phyloP scores from a whole-genome alignment of 2,329 filamentous ascomycete species.

The Fonsecaea multimorphosa region DNA sequence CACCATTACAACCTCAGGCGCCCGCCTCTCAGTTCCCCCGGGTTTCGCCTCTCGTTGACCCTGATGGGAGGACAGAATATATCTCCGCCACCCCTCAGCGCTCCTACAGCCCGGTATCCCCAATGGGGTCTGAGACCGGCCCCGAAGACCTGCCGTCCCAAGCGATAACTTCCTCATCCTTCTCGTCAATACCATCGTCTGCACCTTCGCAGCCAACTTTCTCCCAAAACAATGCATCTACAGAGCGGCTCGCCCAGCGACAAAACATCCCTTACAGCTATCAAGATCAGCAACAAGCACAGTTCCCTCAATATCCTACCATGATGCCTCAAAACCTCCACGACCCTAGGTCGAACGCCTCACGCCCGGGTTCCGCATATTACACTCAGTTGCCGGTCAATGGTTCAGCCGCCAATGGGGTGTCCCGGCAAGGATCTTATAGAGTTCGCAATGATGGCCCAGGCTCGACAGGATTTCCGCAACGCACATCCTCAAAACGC shows the following conservation, averaged over 20 bases:
- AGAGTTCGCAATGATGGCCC: conserved; percentile 66
- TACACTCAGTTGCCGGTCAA: conserved; percentile 53
- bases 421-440: conserved; percentile 53
- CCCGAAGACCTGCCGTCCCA: conserved; percentile 27
- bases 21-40: conserved; percentile 26
- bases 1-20: conserved; percentile 40
- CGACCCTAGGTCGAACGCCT: conserved; percentile 45
- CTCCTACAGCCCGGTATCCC: conserved; percentile 38
- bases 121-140: conserved; percentile 25
- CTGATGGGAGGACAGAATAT: conserved; percentile 32
- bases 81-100: conserved; percentile 25
- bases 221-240: conserved; percentile 26
- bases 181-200: conserved; percentile 16
- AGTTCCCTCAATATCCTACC: conserved; percentile 52
- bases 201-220: conserved; percentile 19
- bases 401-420: conserved; percentile 44
- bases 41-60: conserved; percentile 35
- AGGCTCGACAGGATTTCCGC: conserved; percentile 60
- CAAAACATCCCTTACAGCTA: conserved; percentile 53
- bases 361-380: conserved; percentile 56
- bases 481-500: conserved; percentile 68
- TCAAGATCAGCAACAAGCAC: conserved; percentile 52
- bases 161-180: conserved; percentile 21
- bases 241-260: conserved; percentile 40
- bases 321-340: conserved; percentile 52